A percentile compares a stretch with the other conserved stretches of the same genome.
Conservation (phyloP, 257 asterid genomes). For the Przewalskia tangutica region DNA sequence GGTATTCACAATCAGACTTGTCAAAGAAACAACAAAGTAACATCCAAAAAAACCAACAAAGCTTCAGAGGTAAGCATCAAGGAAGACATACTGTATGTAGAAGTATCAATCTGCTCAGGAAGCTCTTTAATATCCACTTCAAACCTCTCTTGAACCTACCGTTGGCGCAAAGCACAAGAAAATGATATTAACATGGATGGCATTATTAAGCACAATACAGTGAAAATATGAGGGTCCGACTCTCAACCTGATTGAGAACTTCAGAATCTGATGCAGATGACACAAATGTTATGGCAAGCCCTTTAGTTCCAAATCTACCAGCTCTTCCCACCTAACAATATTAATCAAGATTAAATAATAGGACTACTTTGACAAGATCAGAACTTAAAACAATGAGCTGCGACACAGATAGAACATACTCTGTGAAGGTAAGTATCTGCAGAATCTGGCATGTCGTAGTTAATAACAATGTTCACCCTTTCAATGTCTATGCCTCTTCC, state of each 20-base stretch:
- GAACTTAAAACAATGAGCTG: not conserved
- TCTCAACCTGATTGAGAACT: constrained; percentile 69
- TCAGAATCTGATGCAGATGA: constrained; percentile 89
- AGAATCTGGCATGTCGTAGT: constrained; percentile 95
- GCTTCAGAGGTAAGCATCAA: not conserved
- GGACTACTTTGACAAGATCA: not conserved
- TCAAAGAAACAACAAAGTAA: not conserved
- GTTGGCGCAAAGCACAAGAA: not conserved
- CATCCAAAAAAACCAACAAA: not conserved
- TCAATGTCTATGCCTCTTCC: constrained; percentile 93
- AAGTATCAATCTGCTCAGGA: constrained; percentile 79
- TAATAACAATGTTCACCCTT: constrained; percentile 83
- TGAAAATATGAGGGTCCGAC: not conserved
- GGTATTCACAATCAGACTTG: not conserved
- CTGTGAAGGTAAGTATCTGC: constrained; percentile 89
- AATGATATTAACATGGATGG: not conserved
- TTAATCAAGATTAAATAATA: not conserved
- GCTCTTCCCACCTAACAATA: constrained; percentile 78
- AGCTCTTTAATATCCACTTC: constrained; percentile 76
- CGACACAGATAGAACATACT: constrained; percentile 25
- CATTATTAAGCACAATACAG: not conserved
- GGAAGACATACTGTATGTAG: constrained; percentile 73
- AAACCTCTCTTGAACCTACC: constrained; percentile 87
- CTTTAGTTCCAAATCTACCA: constrained; percentile 91
- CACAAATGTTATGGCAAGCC: constrained; percentile 90